phyloP scores from a whole-genome alignment of 305 asterid genomes.

The Solanum chacoense region DNA sequence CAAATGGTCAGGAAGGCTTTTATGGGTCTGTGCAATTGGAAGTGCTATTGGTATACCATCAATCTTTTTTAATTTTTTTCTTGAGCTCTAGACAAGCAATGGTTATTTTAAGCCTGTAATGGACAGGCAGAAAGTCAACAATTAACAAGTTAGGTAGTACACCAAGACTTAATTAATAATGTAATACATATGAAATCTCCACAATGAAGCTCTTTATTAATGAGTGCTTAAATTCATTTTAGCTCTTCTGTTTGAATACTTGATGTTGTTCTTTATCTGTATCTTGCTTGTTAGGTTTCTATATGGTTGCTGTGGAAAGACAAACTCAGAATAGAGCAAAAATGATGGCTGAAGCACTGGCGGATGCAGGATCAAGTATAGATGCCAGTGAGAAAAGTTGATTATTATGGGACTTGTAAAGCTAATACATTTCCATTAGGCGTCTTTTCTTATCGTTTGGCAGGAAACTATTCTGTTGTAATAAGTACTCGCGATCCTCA shows the following conservation, averaged over 20 bases:
- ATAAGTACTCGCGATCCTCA: not conserved
- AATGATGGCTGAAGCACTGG: constrained; percentile 48
- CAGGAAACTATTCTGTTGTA: not conserved
- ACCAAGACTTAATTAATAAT: not conserved
- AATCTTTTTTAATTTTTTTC: not conserved
- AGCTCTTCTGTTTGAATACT: not conserved
- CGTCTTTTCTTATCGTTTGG: not conserved
- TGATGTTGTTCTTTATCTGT: not conserved
- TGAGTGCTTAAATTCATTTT: not conserved
- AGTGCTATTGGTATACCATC: constrained; percentile 60
- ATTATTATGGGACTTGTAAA: not conserved
- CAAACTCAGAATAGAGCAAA: constrained; percentile 57
- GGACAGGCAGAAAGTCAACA: not conserved
- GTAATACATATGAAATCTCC: not conserved
- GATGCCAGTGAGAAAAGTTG: constrained; percentile 24
- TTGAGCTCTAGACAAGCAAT: not conserved
- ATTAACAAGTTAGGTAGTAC: not conserved
- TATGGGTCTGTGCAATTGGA: constrained; percentile 79
- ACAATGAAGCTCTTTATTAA: not conserved
- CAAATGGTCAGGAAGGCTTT: constrained; percentile 70
- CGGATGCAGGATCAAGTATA: constrained; percentile 34
- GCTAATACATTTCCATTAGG: not conserved
- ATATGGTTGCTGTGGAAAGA: constrained; percentile 70
- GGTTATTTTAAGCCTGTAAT: not conserved
- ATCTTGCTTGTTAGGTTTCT: constrained; percentile 34